These are phyloP conservation scores for Antarctomyces pellizariae DNA, from an alignment of 495 filamentous ascomycete genomes.

Conservation along the genomic window DNA sequence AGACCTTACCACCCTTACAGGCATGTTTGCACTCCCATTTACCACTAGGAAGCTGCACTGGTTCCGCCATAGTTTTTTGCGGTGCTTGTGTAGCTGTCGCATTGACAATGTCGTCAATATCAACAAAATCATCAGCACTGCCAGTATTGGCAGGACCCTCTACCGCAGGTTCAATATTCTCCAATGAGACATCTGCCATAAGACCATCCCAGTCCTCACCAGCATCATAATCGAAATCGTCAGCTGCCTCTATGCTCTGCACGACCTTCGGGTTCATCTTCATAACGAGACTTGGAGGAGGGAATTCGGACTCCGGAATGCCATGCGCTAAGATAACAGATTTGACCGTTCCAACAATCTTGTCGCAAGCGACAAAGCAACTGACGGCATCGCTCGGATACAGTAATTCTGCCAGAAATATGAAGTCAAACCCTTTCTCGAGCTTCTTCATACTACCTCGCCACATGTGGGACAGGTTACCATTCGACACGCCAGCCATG, in stretches of 20 bases:
- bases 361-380: conserved; percentile 70
- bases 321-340: conserved; percentile 35
- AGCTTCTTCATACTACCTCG: conserved; percentile 48
- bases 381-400: conserved; percentile 30
- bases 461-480: conserved; percentile 51
- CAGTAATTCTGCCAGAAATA: conserved; percentile 34
- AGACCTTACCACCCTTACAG: conserved; percentile 45
- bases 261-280: conserved; percentile 5
- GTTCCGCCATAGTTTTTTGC: conserved; percentile 14
- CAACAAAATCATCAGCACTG: conserved; percentile 15
- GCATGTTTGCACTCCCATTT: conserved; percentile 74
- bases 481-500: conserved; percentile 53
- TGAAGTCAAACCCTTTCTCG: conserved; percentile 33
- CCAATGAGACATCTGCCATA: conserved; percentile 30
- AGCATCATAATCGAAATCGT: conserved; percentile 12
- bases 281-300: conserved; percentile 4
- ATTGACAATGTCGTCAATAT: conserved; percentile 21
- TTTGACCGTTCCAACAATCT: conserved; percentile 63
- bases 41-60: conserved; percentile 46
- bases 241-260: background rate
- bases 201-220: conserved; percentile 33
- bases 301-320: conserved; percentile 33
- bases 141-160: conserved; percentile 3
- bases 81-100: conserved; percentile 7
- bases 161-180: conserved; percentile 14